Base-by-base conservation (phyloP, 345 rosid species). In the Sonneratia alba region DNA sequence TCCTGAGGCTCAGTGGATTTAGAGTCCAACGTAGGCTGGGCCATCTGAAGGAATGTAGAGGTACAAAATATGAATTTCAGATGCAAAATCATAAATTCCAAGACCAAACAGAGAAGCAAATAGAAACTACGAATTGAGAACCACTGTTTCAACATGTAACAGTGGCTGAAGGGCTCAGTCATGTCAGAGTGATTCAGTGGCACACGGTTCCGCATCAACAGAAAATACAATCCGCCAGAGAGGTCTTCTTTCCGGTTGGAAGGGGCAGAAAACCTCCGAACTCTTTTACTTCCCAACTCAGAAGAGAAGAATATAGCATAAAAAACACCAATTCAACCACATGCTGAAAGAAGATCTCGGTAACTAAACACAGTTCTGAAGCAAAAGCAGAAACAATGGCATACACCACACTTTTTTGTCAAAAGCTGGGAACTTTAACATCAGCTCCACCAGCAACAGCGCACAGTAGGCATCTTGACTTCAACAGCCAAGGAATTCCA, bases 11-110 rank as follows among this genome's bases (percentile, higher is more conserved):
- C 84, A 34, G 66, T 71, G 66, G 78, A 73, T 74, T 82, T 81
- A 67, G 85, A 72, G 67, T 86, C 89, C 62, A 73, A 67, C 14
- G 77, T 76, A 78, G 82, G 89, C 75, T 80, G 85, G 81, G 80
- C 84, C 85, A 84, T 86, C 85, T 79, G 79, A 74, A 74, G 66
- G 36, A 79, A 36, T 70, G 47, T 38, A 8, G 32, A 1, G 45
- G 64, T 64, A 21, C 38, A 38, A 64, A 65, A 18, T 32, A 64
- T 22, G 38, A 72, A 62, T 37, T 11, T 45, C 36, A 61, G 40
- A 21, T 3, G 14, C 36, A 65, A 45, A 64, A 43, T 64, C 42
- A 19, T 40, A 47, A 63, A 47, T 45, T 9, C 59, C 45, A 15
- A 37, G 55, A 12, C 49, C 67, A 66, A 63, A 22, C 14, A 64